Evolutionary conservation across 2,329 filamentous ascomycete species (phyloP).

Genomic region (Xylaria multiplex): DNA sequence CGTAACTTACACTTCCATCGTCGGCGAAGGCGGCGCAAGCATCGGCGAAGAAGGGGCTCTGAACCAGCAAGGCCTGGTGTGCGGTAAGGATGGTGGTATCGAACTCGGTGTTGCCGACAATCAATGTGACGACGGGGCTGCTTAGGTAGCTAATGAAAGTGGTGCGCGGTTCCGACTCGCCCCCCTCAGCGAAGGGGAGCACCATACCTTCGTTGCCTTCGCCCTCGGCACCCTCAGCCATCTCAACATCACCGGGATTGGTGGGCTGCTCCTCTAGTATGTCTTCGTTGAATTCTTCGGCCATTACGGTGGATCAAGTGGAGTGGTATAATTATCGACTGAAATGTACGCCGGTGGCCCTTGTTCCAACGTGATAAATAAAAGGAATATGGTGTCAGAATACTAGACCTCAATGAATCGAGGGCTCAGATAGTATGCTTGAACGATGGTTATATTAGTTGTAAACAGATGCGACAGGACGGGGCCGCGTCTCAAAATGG

Average conservation of each 20-base stretch:
- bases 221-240: constrained; percentile 50
- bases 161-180: constrained; percentile 50
- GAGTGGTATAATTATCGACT: not conserved
- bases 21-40: constrained; percentile 70
- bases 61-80: constrained; percentile 78
- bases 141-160: constrained; percentile 69
- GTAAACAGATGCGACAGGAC: not conserved
- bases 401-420: not conserved
- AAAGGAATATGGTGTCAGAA: constrained; percentile 17
- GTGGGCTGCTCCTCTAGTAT: constrained; percentile 45
- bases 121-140: constrained; percentile 74
- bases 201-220: constrained; percentile 45
- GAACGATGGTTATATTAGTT: not conserved
- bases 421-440: not conserved
- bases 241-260: constrained; percentile 48
- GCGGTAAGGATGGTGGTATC: constrained; percentile 74
- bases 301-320: constrained; percentile 37
- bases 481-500: not conserved
- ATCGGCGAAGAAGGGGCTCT: constrained; percentile 79
- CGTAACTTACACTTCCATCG: constrained; percentile 65
- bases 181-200: constrained; percentile 54
- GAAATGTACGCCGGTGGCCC: not conserved
- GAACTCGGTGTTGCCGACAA: constrained; percentile 68
- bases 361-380: not conserved
- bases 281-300: constrained; percentile 47